A percentile compares a stretch with the other conserved stretches of the same genome.
phyloP scores from a whole-genome alignment of 2,329 filamentous ascomycete species.

The Fusarium oxysporum region DNA sequence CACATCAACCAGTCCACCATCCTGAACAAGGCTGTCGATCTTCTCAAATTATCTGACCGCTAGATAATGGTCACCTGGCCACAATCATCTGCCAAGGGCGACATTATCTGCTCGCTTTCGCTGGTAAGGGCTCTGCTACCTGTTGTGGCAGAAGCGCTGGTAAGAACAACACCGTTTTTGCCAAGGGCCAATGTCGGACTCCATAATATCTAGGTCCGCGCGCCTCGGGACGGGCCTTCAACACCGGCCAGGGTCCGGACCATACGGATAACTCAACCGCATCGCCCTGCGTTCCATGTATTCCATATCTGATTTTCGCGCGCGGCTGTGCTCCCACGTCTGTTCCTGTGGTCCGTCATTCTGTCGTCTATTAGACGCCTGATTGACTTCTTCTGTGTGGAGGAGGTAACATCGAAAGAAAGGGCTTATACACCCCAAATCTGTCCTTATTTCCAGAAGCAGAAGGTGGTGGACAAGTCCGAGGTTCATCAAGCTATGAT shows the following conservation, averaged over 20 bases:
- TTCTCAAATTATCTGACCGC: conserved; percentile 26
- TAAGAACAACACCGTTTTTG: conserved; percentile 8
- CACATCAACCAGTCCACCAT: conserved; percentile 34
- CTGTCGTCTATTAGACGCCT: conserved; percentile 12
- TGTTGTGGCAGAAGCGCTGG: conserved; percentile 18
- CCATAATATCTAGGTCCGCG: conserved; percentile 36
- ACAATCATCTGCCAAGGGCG: conserved; percentile 27
- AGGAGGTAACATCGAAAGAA: conserved; percentile 1
- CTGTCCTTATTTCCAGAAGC: conserved; percentile 35
- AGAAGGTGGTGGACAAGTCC: conserved; percentile 32
- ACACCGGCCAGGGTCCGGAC: conserved; percentile 19
- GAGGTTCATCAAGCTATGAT: conserved; percentile 4
- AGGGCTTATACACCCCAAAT: conserved; percentile 7
- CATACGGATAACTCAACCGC: conserved; percentile 32
- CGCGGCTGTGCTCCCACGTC: conserved; percentile 18
- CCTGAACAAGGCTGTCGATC: conserved; percentile 30
- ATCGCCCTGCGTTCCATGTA: conserved; percentile 16
- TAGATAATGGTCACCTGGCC: conserved; percentile 26
- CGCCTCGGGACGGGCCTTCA: conserved; percentile 37
- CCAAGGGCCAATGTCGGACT: conserved; percentile 32
- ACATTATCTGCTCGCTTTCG: conserved; percentile 9
- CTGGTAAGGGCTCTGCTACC: conserved; percentile 18
- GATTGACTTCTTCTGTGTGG: conserved; percentile 1
- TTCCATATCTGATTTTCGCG: conserved; percentile 26
- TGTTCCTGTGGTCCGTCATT: background rate